These are phyloP conservation scores for Phlyctochytrium planicorne DNA, from an alignment of 192 early-diverging fungal species.

Conservation along the genomic window DNA sequence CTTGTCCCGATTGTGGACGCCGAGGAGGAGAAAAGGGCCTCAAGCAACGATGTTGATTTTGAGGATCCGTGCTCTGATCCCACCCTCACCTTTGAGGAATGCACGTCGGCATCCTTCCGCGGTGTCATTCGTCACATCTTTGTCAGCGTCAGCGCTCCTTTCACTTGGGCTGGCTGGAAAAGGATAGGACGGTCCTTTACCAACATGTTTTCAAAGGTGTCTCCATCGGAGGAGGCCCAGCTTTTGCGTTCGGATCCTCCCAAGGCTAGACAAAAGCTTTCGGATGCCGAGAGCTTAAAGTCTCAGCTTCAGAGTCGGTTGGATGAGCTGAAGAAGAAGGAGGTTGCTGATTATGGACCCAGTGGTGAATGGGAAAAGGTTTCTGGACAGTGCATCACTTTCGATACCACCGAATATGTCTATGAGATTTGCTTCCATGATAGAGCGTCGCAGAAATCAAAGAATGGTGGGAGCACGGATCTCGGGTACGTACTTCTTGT, in stretches of 20 bases:
- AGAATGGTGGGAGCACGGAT: slow-evolving; percentile 56
- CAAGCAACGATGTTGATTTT: background rate
- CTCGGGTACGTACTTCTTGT: slow-evolving; percentile 45
- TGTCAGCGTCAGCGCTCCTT: slow-evolving; percentile 1
- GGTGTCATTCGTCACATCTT: background rate
- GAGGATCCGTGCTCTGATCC: slow-evolving; percentile 24
- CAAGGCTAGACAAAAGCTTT: slow-evolving; percentile 14
- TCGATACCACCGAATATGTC: slow-evolving; percentile 68
- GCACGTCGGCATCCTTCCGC: background rate
- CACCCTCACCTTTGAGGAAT: background rate
- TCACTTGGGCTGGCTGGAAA: slow-evolving; percentile 21
- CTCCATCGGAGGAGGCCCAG: slow-evolving; percentile 18
- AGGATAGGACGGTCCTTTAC: background rate
- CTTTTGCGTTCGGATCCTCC: slow-evolving; percentile 15
- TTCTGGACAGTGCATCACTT: slow-evolving; percentile 65
- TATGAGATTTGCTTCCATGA: slow-evolving; percentile 84
- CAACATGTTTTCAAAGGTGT: background rate
- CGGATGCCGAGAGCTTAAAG: slow-evolving; percentile 25
- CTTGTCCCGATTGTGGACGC: background rate
- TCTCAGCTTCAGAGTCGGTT: slow-evolving; percentile 30
- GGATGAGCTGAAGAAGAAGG: slow-evolving; percentile 47
- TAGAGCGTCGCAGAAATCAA: slow-evolving; percentile 70
- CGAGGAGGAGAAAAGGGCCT: background rate
- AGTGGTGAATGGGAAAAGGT: slow-evolving; percentile 68
- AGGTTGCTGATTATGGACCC: slow-evolving; percentile 70